These are phyloP conservation scores for Dictyostelium intermedium DNA, from an alignment of 78 protist genomes.

Conservation along the genomic window DNA sequence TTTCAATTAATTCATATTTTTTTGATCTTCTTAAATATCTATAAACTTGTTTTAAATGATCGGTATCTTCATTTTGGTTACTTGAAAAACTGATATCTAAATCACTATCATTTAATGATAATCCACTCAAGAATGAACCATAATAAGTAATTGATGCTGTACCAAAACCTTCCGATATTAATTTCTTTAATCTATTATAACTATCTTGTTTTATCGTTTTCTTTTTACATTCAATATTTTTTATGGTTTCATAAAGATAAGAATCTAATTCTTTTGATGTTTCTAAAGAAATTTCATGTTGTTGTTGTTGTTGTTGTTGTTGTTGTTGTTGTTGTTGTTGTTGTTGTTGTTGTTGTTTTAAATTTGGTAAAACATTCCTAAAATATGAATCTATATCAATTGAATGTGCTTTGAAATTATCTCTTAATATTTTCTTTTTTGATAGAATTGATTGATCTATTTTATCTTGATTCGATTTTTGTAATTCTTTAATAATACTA, in stretches of 20 bases:
- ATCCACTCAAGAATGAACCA: not conserved
- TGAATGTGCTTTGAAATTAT: not conserved
- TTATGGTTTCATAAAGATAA: not conserved
- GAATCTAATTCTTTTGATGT: not conserved
- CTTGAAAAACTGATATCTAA: not conserved
- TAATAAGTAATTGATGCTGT: not conserved
- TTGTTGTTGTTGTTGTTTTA: not conserved
- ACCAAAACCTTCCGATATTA: not conserved
- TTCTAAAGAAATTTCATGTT: too few species aligned
- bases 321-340: too few species aligned
- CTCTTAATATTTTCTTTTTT: not conserved
- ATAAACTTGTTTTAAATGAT: not conserved
- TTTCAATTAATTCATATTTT: not conserved
- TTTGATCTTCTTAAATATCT: not conserved
- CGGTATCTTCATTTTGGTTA: not conserved
- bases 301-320: not conserved
- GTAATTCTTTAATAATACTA: not conserved
- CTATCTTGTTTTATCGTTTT: not conserved
- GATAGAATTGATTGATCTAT: not conserved
- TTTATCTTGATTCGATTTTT: not conserved
- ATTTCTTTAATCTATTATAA: not conserved
- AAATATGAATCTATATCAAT: not conserved
- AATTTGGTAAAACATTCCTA: not conserved
- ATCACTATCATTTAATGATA: constrained; percentile 1
- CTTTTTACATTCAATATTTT: not conserved